Conservation (phyloP, 2,329 filamentous ascomycete genomes). For the Cordyceps sp. region DNA sequence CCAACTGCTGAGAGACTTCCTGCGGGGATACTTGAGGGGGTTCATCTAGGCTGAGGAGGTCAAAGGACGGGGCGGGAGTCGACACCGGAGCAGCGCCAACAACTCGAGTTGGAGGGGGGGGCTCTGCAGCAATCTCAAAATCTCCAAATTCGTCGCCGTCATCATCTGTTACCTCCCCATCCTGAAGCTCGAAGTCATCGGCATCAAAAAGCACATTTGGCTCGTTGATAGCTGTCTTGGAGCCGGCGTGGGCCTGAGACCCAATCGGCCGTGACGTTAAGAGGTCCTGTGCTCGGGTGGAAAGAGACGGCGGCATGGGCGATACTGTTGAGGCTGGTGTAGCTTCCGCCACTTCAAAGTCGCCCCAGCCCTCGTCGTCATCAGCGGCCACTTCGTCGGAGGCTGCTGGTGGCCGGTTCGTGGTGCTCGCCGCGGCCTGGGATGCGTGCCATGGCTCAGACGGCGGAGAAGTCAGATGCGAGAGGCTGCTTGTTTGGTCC, state of each 20-base stretch:
- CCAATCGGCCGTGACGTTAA: constrained; percentile 1
- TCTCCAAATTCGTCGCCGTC: constrained; percentile 41
- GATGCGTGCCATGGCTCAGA: constrained; percentile 16
- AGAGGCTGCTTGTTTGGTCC: constrained; percentile 5
- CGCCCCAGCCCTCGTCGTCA: constrained; percentile 50
- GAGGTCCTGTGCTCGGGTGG: no score
- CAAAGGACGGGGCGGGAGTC: constrained; percentile 14
- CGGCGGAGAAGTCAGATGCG: constrained; percentile 5
- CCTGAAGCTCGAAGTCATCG: constrained; percentile 30
- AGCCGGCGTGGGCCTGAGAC: constrained; percentile 3
- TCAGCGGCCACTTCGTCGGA: constrained; percentile 11
- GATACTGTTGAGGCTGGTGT: constrained; percentile 1
- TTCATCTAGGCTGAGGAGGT: constrained; percentile 22
- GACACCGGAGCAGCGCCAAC: constrained; percentile 6
- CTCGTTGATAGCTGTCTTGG: constrained; percentile 12
- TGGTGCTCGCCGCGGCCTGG: constrained; percentile 8
- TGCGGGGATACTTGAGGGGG: constrained; percentile 6
- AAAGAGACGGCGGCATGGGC: background rate
- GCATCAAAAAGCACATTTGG: constrained; percentile 52
- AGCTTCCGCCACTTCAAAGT: constrained; percentile 43
- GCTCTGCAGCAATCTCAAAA: constrained; percentile 30
- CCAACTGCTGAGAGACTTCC: constrained; percentile 8
- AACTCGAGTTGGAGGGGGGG: constrained; percentile 3
- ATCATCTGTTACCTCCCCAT: constrained; percentile 27
- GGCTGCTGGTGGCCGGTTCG: constrained; percentile 1